Evolutionary conservation across 225 moss, liverwort and hornwort genomes (phyloP), one percentile per base, ranked within the genome.

Genomic region (Bryoerythrophyllum caledonicum): DNA sequence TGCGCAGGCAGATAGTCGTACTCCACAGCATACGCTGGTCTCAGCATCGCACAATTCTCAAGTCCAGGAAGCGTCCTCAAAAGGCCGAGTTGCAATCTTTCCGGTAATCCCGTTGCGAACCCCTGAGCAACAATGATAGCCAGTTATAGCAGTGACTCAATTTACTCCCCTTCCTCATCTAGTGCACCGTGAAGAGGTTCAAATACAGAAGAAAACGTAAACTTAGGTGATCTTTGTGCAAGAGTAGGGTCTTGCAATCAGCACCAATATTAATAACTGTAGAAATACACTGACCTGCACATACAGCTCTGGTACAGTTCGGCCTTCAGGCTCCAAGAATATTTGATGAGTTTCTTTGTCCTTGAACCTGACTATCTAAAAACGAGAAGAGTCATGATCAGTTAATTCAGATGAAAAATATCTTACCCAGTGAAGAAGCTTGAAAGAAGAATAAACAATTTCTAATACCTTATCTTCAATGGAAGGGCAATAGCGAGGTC

Each of bases 321-420:
- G 86, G 32, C 93, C 93, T 82, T 93, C 93, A 24, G 93, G 93
- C 66, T 93, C 93, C 74, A 93, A 78, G 74, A 93, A 93, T 38
- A 93, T 89, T 78, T 93, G 93, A 81, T 93, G 93, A 65, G 91
- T 82, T 51, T 91, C 91, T 75, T 93, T 93, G 83, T 93, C 93
- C 80, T 91, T 93, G 72, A 93, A 93, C 81, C 93, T 86, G 24
- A 93, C 93, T 71, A 91, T 91, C 93, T 93, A 43, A 65, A 69
- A n/a, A 68, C 10, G n/a, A n/a, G 27, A 51, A 74, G 23, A 19
- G 23, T 3, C 7, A 35, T 17, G 14, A 40, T 48, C 4, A 40
- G 67, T 43, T 10, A 13, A 62, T 23, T 53, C 23, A 46, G 21
- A 32, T 54, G 21, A 21, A 9, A 20, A 37, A 20, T 12, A 4